phyloP scores from a whole-genome alignment of 768 basidiomycete genomes.

The Leccinum disarticulatum region DNA sequence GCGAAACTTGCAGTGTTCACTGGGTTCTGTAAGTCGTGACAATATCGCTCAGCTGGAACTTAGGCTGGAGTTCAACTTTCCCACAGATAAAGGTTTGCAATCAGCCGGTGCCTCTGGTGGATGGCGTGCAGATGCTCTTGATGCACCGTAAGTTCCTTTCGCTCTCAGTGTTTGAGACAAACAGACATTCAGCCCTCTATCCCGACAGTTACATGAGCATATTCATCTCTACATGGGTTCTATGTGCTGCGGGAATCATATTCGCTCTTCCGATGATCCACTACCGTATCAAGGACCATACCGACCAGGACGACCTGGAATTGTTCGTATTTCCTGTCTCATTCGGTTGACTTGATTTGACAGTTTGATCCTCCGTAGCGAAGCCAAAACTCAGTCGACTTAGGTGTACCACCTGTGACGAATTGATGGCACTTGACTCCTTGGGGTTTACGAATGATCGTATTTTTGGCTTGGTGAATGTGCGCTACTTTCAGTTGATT shows the following conservation, averaged over 20 bases:
- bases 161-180: background rate
- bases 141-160: constrained; percentile 50
- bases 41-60: background rate
- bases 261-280: constrained; percentile 77
- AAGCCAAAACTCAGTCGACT: constrained; percentile 3
- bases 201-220: constrained; percentile 58
- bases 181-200: background rate
- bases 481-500: background rate
- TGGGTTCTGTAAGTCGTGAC: constrained; percentile 66
- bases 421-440: background rate
- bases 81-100: constrained; percentile 67
- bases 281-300: constrained; percentile 62
- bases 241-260: constrained; percentile 61
- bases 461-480: background rate
- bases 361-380: constrained; percentile 8
- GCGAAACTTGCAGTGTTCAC: constrained; percentile 74
- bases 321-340: constrained; percentile 36
- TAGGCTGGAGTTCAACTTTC: constrained; percentile 1
- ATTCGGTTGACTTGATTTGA: constrained; percentile 2
- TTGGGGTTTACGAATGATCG: background rate
- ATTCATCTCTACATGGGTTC: constrained; percentile 72
- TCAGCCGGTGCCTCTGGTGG: constrained; percentile 73
- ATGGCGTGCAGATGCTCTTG: constrained; percentile 69
- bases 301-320: constrained; percentile 51
- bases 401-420: background rate